Evolutionary conservation across 2,329 filamentous ascomycete genomes (phyloP), one percentile per base, ranked within the genome.

Genomic region (Pestalotiopsis fici): DNA sequence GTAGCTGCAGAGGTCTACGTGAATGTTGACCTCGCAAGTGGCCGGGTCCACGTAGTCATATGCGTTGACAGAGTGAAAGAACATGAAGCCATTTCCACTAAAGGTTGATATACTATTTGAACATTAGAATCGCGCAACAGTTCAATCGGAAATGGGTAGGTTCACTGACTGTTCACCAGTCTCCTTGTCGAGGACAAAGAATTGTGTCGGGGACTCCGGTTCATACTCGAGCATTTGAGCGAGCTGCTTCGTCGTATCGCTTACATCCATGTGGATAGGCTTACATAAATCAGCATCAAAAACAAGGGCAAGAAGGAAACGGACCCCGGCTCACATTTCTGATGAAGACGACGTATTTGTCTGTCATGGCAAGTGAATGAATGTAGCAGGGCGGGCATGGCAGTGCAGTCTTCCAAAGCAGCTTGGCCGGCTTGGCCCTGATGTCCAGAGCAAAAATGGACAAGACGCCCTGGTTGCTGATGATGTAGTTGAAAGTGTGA

Each of bases 1-100:
- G 66, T 70, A 71, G 66, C 69, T 70, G 59, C 69, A 71, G 7
- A 72, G 65, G 37, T 71, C 70, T n/a, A 72, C 67, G 59, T 69
- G 68, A 31, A 69, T 66, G 55, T 71, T 70, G 31, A 61, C 54
- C 18, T 61, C 31, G 5, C 39, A 59, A 2, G 67, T 66, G 2
- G 25, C 50, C n/a, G 66, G 55, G 27, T 70, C 69, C 3, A 66
- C 27, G 27, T 68, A 71, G 50, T 71, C 70, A 43, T 71, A 71
- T 27, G 55, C 69, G 39, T 71, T 71, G 57, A 70, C 68, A 1
- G 70, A 70, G 55, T 71, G 69, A 31, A 71, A 70, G 39, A 70
- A 69, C 60, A 67, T 67, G 59, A 70, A 71, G 2, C 59, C 65
- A 27, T 68, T 69, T 13, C 66, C 62, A 18, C 65, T 25, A 23